Base-by-base conservation (phyloP, 208 protist genomes). In the Trypanosoma melophagium region DNA sequence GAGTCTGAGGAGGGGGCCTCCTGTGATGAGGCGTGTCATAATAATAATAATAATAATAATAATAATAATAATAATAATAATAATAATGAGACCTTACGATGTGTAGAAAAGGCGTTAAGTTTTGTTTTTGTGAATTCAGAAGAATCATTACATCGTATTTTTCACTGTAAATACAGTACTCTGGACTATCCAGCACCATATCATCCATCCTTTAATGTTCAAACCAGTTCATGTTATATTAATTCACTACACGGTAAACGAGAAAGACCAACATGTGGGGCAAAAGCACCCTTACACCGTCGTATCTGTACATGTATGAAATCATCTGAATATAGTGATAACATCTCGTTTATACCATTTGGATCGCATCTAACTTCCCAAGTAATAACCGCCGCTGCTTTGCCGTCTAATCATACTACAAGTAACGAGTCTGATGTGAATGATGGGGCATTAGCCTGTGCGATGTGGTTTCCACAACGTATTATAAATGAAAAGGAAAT, bases 191-290 rank as follows among this genome's bases (percentile, higher is more conserved):
- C 64, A 13, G 51, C 21, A 31, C 22, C 41, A 7, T 38, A 69
- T 41, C 44, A 69, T 17, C 64, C 64, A 2, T 60, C 64, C 7
- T 60, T 55, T 42, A 51, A 69, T 42, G 31, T 40, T 21, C 2
- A 25, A n/a, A 69, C 51, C 16, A 7, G 24, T 17, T n/a, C 44
- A 9, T 69, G 64, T 61, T 44, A 69, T 44, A 21, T 60, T 0
- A 69, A 69, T 58, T 61, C 64, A 9, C n/a, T 69, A 7, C 31
- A 69, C 50, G 53, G 56, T 17, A 69, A 69, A 49, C 8, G 44
- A 40, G 42, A 69, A 44, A 22, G 64, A 19, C 64, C 64, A 60
- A 69, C 64, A 53, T 69, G 64, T 38, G 45, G 7, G 3, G 64
- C 64, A 31, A 44, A 52, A 7, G 47, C 21, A 12, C 21, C 31